These are phyloP conservation scores for Solanum etuberosum DNA, from an alignment of 257 asterid species.

Conservation along the genomic window DNA sequence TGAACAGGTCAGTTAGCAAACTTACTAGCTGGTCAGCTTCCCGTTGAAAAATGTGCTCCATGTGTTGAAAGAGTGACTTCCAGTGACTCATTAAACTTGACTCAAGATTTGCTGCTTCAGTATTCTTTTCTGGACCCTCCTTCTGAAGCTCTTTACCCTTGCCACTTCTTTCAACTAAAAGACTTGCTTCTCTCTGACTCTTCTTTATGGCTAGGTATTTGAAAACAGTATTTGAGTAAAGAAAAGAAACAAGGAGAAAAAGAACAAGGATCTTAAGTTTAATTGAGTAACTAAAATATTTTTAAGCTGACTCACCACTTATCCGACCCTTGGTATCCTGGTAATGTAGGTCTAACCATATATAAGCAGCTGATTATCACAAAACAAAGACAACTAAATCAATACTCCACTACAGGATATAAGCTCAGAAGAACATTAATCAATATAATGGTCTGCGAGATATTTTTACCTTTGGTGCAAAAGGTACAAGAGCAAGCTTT, in stretches of 20 bases:
- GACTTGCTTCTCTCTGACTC: constrained; percentile 69
- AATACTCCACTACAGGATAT: neutral
- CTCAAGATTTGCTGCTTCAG: constrained; percentile 26
- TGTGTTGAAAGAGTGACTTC: constrained; percentile 66
- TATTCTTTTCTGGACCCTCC: constrained; percentile 19
- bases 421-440: neutral
- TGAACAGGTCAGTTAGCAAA: neutral
- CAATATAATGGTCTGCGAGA: neutral
- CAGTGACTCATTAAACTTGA: constrained; percentile 52
- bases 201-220: constrained; percentile 40
- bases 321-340: constrained; percentile 69
- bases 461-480: constrained; percentile 64
- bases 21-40: constrained; percentile 73
- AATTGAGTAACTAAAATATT: neutral
- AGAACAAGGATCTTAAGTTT: neutral
- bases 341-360: constrained; percentile 81
- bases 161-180: constrained; percentile 53
- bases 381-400: constrained; percentile 2
- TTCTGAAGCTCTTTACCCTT: constrained; percentile 26
- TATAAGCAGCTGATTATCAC: constrained; percentile 47
- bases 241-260: neutral
- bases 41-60: constrained; percentile 37
- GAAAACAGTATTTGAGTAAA: neutral
- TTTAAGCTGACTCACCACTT: constrained; percentile 36
- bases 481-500: constrained; percentile 63